phyloP scores from a whole-genome alignment of 106 monocot genomes.

The Acorus calamus region DNA sequence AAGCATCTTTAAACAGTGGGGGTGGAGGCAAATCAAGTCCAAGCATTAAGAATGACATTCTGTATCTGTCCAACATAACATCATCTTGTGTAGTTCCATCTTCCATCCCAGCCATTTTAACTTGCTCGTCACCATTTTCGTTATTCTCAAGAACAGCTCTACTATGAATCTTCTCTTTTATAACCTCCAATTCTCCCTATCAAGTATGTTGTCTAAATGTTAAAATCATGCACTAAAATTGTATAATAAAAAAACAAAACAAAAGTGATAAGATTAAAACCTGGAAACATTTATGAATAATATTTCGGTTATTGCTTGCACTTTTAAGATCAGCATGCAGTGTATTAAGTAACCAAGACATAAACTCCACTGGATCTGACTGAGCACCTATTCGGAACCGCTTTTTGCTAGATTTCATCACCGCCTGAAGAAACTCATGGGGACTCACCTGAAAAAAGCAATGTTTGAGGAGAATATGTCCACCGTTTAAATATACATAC shows the following conservation, averaged over 20 bases:
- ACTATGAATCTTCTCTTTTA: conserved; percentile 68
- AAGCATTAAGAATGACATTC: conserved; percentile 83
- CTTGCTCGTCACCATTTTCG: conserved; percentile 43
- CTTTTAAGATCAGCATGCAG: conserved; percentile 65
- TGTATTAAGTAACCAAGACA: conserved; percentile 95
- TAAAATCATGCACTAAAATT: conserved; percentile 5
- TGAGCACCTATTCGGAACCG: conserved; percentile 91
- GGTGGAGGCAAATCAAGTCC: conserved; percentile 97
- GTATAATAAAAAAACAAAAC: conserved; percentile 1
- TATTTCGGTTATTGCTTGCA: conserved; percentile 63
- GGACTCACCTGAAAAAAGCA: conserved; percentile 64
- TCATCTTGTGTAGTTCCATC: conserved; percentile 15
- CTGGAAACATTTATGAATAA: conserved; percentile 96
- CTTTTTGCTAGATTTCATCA: conserved; percentile 95
- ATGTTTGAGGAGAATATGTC: not conserved
- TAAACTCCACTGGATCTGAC: conserved; percentile 98
- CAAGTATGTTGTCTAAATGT: not conserved
- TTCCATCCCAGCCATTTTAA: conserved; percentile 9
- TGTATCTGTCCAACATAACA: conserved; percentile 59
- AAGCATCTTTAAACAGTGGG: conserved; percentile 94
- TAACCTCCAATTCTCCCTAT: conserved; percentile 92
- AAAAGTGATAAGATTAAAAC: conserved; percentile 10
- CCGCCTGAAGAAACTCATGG: conserved; percentile 97
- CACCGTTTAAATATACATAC: not conserved
- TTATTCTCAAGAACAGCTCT: conserved; percentile 51